These are phyloP conservation scores for Bruguiera gymnorhiza DNA, from an alignment of 345 rosid genomes.

Conservation along the genomic window DNA sequence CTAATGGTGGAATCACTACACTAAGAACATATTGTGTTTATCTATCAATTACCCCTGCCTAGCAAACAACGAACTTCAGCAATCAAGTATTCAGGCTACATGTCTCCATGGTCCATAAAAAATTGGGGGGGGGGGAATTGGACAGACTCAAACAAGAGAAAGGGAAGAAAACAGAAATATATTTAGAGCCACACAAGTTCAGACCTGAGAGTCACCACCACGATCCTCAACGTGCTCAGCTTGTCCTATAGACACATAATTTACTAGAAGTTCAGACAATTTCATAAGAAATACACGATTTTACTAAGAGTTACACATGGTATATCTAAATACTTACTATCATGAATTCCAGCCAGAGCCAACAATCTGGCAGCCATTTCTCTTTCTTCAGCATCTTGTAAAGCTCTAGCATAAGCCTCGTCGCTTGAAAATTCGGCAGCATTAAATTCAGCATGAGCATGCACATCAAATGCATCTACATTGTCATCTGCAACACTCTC, in stretches of 20 bases:
- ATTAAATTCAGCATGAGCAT: slow-evolving; percentile 52
- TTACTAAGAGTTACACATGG: background rate
- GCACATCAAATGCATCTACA: slow-evolving; percentile 58
- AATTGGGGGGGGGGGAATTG: no score
- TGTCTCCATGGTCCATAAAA: background rate
- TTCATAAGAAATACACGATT: background rate
- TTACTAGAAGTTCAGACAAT: slow-evolving; percentile 1
- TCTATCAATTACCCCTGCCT: background rate
- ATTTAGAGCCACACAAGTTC: background rate
- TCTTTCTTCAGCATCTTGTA: slow-evolving; percentile 92
- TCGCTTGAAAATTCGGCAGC: slow-evolving; percentile 61
- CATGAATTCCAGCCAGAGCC: slow-evolving; percentile 66
- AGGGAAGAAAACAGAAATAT: background rate
- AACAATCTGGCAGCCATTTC: slow-evolving; percentile 76
- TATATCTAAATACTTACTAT: slow-evolving; percentile 34
- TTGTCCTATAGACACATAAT: slow-evolving; percentile 47
- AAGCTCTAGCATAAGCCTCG: slow-evolving; percentile 87
- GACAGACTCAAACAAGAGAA: background rate
- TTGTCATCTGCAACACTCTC: slow-evolving; percentile 37
- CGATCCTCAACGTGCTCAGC: slow-evolving; percentile 51
- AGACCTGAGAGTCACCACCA: slow-evolving; percentile 64
- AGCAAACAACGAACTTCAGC: background rate
- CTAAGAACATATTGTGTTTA: background rate
- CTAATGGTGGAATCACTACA: background rate
- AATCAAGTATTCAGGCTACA: background rate